Percentiles rank a stretch among this genome's conserved stretches.
phyloP scores from a whole-genome alignment of 768 basidiomycete species.

The Pulveroboletus sp. region DNA sequence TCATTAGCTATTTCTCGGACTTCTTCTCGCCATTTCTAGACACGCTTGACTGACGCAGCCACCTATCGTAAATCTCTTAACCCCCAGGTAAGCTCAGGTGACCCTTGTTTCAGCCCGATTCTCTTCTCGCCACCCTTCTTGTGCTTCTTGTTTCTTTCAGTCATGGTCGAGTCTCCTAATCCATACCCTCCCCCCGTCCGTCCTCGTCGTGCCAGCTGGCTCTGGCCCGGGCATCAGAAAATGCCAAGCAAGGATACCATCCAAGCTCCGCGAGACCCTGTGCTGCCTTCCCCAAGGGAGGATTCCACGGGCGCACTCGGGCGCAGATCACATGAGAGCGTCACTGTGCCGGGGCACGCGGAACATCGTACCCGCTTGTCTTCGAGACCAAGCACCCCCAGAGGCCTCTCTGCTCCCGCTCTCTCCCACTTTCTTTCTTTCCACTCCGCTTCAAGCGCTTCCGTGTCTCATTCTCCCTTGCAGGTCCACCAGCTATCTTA shows the following conservation, averaged over 20 bases:
- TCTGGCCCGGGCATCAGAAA: slow-evolving; percentile 28
- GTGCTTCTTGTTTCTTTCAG: slow-evolving; percentile 7
- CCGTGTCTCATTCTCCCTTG: slow-evolving; percentile 13
- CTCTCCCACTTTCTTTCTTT: slow-evolving; percentile 25
- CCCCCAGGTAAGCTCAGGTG: slow-evolving; percentile 32
- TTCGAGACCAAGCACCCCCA: slow-evolving; percentile 21
- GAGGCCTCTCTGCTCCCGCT: slow-evolving; percentile 22
- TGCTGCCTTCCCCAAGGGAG: slow-evolving; percentile 17
- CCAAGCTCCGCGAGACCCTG: slow-evolving; percentile 13
- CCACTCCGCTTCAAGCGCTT: slow-evolving; percentile 15
- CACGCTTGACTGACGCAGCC: slow-evolving; percentile 28
- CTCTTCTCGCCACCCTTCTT: slow-evolving; percentile 7
- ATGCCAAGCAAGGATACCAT: slow-evolving; percentile 15
- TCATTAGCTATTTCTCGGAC: slow-evolving; percentile 11
- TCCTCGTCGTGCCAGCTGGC: slow-evolving; percentile 26
- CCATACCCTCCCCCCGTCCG: slow-evolving; percentile 4
- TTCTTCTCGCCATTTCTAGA: slow-evolving; percentile 26
- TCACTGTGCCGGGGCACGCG: not conserved
- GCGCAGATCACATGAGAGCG: not conserved
- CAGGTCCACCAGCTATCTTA: slow-evolving; percentile 18
- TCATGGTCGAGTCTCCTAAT: slow-evolving; percentile 23
- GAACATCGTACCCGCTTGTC: slow-evolving; percentile 7
- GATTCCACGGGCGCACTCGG: slow-evolving; percentile 2
- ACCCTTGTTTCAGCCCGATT: slow-evolving; percentile 12
- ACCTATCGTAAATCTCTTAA: slow-evolving; percentile 23